Base-by-base conservation (phyloP, 2,329 filamentous ascomycete genomes). In the Colletotrichum filicis region DNA sequence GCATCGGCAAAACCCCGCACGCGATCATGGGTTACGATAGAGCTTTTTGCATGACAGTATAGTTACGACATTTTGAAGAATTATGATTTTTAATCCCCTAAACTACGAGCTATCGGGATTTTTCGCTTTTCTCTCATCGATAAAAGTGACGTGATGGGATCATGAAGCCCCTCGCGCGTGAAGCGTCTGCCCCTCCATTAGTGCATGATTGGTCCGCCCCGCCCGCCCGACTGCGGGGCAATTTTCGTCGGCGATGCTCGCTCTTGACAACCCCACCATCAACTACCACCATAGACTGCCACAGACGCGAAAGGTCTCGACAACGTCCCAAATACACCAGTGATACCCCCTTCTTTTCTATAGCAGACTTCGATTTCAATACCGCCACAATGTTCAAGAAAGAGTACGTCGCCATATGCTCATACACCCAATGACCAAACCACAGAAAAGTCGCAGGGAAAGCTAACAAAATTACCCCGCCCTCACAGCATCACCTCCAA, bases 301-400 rank as follows among this genome's bases (percentile, higher is more conserved):
- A 59, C 66, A 58, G 73, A 66, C 65, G 70, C 66, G 73, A 60
- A 66, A 69, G 62, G 68, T 66, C 58, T 35, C 66, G 52, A 58
- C 72, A 62, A 73, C 69, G 60, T 68, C 61, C 49, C 49, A 24
- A 28, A 49, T 28, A 4, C 42, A 49, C 57, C 42, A 26, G 55
- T 57, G 60, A 74, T 64, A 74, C 63, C 46, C 53, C 4, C 24
- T n/a, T 22, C 37, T 49, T 9, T 49, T 22, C 7, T 32, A 24
- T 55, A 60, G 22, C 42, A 26, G 26, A 58, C 28, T 19, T 63
- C 60, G 49, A 24, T 26, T 56, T 52, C 66, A 35, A 56, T 46
- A 62, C 75, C 76, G 76, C 66, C 84, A 91, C 80, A 75, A 97
- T 97, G 95, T 97, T 97, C 83, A 97, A 97, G 82, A 97, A 97